Percentiles rank a stretch among this genome's conserved stretches.
Conservation (phyloP, 805 yeast genomes). For the Candida ficus region DNA sequence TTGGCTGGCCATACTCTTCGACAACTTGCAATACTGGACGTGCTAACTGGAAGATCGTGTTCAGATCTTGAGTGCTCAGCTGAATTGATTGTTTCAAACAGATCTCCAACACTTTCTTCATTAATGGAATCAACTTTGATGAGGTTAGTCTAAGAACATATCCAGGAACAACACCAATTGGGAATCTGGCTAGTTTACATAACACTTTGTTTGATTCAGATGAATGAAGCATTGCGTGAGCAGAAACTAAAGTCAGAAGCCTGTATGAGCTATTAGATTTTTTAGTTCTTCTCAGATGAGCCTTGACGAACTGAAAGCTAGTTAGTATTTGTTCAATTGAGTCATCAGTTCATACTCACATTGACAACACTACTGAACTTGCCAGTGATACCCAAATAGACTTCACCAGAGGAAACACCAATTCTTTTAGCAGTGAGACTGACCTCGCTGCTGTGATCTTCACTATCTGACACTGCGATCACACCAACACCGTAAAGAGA, state of each 20-base stretch:
- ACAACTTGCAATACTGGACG: not conserved
- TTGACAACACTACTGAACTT: not conserved
- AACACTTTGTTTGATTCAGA: not conserved
- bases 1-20: not conserved
- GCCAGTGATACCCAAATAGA: not conserved
- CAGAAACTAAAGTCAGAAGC: no score
- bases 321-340: not conserved
- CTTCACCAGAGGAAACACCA: conserved; percentile 5
- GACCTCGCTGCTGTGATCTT: not conserved
- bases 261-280: not conserved
- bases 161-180: conserved; percentile 3
- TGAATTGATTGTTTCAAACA: no score
- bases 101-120: no score
- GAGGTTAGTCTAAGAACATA: conserved; percentile 1
- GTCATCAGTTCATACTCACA: not conserved
- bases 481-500: conserved; percentile 5
- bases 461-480: not conserved
- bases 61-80: no score
- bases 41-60: no score
- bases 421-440: not conserved
- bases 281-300: not conserved
- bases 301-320: not conserved
- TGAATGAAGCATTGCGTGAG: no score
- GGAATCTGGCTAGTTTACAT: not conserved
- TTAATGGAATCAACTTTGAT: not conserved